phyloP scores from a whole-genome alignment of 75 land plant species.

The Sequoia sempervirens region DNA sequence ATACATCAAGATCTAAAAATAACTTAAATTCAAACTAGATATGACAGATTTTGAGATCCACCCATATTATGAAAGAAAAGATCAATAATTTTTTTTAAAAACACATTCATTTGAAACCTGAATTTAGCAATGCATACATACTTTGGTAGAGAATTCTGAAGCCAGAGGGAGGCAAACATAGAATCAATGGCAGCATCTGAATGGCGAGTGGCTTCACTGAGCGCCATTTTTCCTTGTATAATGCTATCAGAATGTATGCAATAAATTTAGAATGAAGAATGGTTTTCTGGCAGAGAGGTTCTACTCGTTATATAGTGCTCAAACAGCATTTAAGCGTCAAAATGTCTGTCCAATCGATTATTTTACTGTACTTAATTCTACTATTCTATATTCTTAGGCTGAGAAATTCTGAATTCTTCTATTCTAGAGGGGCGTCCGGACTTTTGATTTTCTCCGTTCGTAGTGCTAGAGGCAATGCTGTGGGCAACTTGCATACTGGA shows the following conservation, averaged over 20 bases:
- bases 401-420: no score
- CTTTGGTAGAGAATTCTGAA: conserved; percentile 35
- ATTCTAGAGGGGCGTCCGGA: no score
- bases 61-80: no score
- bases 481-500: no score
- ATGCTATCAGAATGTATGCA: neutral
- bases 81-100: neutral
- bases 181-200: conserved; percentile 30
- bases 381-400: neutral
- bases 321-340: no score
- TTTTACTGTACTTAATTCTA: no score
- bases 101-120: neutral
- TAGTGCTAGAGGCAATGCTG: no score
- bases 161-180: conserved; percentile 51
- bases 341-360: neutral
- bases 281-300: neutral
- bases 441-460: no score
- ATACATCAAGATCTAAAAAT: neutral
- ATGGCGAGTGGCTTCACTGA: neutral
- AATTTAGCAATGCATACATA: neutral
- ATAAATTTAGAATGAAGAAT: neutral
- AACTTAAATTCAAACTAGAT: no score
- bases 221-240: neutral
- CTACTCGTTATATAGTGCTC: neutral
- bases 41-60: no score